Evolutionary conservation across 345 rosid species (phyloP).

Genomic region (Moricandia arvensis): DNA sequence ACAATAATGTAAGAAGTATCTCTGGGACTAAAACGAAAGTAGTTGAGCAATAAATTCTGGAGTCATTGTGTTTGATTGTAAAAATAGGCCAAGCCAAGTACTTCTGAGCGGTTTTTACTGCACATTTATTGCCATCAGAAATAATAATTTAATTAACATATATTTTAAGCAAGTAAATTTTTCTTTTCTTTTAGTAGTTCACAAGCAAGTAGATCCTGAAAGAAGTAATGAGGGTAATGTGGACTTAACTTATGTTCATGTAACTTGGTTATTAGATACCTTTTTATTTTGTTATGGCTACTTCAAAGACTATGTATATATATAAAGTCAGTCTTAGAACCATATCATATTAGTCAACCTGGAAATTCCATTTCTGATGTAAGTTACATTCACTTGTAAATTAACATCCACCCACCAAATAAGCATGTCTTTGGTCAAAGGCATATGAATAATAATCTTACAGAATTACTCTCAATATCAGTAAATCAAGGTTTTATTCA

Average conservation of each 20-base stretch:
- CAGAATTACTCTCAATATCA: too few species aligned
- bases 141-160: not conserved
- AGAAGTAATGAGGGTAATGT: not conserved
- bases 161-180: not conserved
- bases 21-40: conserved; percentile 12
- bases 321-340: not conserved
- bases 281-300: not conserved
- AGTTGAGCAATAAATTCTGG: conserved; percentile 36
- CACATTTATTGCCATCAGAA: conserved; percentile 26
- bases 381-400: not conserved
- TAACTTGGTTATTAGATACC: not conserved
- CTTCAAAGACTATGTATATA: not conserved
- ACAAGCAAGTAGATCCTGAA: not conserved
- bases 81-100: conserved; percentile 31
- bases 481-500: too few species aligned
- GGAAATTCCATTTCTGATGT: not conserved
- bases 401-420: not conserved
- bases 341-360: not conserved
- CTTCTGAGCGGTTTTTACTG: conserved; percentile 30
- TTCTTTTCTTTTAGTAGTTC: not conserved
- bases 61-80: conserved; percentile 29
- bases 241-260: not conserved
- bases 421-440: not conserved
- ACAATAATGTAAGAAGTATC: conserved; percentile 17
- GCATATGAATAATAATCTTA: not conserved